phyloP scores from a whole-genome alignment of 257 asterid genomes.

The Penstemon newberryi region DNA sequence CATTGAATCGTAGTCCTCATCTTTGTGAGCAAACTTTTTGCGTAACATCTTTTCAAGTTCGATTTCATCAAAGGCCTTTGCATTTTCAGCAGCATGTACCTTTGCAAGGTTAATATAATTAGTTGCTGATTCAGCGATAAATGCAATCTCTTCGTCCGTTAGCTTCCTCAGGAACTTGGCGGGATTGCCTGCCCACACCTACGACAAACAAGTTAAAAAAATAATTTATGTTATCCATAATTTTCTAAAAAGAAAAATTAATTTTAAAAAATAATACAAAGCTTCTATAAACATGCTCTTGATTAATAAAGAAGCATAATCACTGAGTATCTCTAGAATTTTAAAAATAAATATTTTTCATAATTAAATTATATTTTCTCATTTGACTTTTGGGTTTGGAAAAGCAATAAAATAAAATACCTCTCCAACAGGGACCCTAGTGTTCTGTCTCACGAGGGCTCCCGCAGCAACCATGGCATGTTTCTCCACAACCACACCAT shows the following conservation, averaged over 20 bases:
- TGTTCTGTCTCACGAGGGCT: constrained; percentile 79
- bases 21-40: constrained; percentile 68
- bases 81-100: constrained; percentile 85
- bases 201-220: constrained; percentile 22
- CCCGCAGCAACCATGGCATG: constrained; percentile 96
- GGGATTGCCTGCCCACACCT: constrained; percentile 95
- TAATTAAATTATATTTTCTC: too few relatives aligned
- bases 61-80: constrained; percentile 69
- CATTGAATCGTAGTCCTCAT: constrained; percentile 85
- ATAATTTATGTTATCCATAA: too few relatives aligned
- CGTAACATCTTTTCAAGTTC: constrained; percentile 75
- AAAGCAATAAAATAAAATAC: constrained; percentile 21
- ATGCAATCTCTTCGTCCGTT: constrained; percentile 67
- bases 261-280: too few relatives aligned
- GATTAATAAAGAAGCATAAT: too few relatives aligned
- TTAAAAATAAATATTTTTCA: too few relatives aligned
- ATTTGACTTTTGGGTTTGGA: background rate
- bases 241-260: too few relatives aligned
- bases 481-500: constrained; percentile 83
- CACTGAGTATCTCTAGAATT: too few relatives aligned
- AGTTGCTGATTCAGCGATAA: constrained; percentile 68
- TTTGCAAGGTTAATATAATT: constrained; percentile 76
- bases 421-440: constrained; percentile 58
- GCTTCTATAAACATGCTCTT: too few relatives aligned
- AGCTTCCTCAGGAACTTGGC: constrained; percentile 89